These are phyloP conservation scores for Alopecurus myosuroides DNA, from an alignment of 176 grass and related monocot species.

Conservation along the genomic window DNA sequence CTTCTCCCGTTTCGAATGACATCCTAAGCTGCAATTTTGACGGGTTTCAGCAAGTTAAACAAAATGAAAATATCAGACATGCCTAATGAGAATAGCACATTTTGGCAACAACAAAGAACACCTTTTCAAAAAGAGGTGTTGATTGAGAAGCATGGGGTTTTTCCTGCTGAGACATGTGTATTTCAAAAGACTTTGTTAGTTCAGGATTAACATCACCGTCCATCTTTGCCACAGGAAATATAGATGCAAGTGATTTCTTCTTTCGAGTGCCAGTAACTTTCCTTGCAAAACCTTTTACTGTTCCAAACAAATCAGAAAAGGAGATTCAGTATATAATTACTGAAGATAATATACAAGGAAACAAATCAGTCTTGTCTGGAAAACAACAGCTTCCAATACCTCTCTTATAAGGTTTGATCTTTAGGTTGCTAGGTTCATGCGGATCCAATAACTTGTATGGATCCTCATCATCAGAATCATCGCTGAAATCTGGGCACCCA, in stretches of 20 bases:
- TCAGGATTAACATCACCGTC: slow-evolving; percentile 42
- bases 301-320: slow-evolving; percentile 38
- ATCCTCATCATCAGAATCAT: slow-evolving; percentile 79
- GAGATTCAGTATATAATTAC: slow-evolving; percentile 19
- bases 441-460: slow-evolving; percentile 82
- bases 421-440: slow-evolving; percentile 78
- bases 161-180: slow-evolving; percentile 55
- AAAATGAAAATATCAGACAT: not conserved
- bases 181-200: slow-evolving; percentile 48
- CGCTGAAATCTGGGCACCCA: slow-evolving; percentile 36
- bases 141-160: slow-evolving; percentile 40
- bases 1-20: slow-evolving; percentile 64
- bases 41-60: not conserved
- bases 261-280: slow-evolving; percentile 28
- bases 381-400: slow-evolving; percentile 37
- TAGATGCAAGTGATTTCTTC: slow-evolving; percentile 37
- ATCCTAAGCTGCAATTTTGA: slow-evolving; percentile 66
- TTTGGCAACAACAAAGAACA: slow-evolving; percentile 19
- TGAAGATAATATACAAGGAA: too few relatives aligned
- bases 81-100: not conserved
- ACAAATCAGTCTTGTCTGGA: not conserved
- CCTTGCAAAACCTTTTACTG: slow-evolving; percentile 65
- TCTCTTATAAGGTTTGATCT: slow-evolving; percentile 77
- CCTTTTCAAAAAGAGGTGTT: slow-evolving; percentile 70
- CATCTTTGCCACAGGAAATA: slow-evolving; percentile 89